Base-by-base conservation (phyloP, 257 asterid species). In the Rubia yunnanensis region DNA sequence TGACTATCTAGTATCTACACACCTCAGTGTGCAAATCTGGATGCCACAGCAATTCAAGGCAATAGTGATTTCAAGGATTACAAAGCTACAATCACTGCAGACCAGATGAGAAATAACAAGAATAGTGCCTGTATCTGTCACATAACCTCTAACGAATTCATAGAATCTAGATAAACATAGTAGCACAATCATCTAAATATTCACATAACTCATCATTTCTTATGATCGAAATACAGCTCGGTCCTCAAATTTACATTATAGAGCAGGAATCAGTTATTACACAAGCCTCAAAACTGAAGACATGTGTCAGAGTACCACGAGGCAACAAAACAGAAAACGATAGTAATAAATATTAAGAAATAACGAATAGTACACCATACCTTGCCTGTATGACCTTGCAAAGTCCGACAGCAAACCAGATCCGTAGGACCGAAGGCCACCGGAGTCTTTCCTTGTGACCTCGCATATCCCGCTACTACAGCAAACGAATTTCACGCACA, bases 351-450 rank as follows among this genome's bases (percentile, higher is more conserved):
- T 31, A 3, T 15, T 55, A 14, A 39, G 67, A 14, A 22, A n/a
- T n/a, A 1, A 28, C 8, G 4, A 39, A 9, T 26, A 14, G 32
- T 30, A 38, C 41, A 56, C 39, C 54, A 6, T 24, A 85, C 99
- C 99, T 86, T 94, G 60, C 99, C 97, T 20, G 96, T 83, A 75
- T 94, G 99, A 39, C 97, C 99, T 76, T 89, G 99, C 73, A 94
- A 76, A 67, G 91, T 94, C 84, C 99, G 80, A 76, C 95, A 88
- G 75, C 96, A 94, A 68, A 94, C 96, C 74, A 94, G 95, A 86
- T 94, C 99, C 75, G 97, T 94, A 8, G 90, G 95, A 61, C 96
- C 97, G 70, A 89, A 88, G 69, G 79, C 82, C 70, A 94, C 88
- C 61, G 95, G 83, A 76, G 85, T 74, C 69, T 85, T 87, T 65